Evolutionary conservation across 208 protist genomes (phyloP).

Genomic region (Tritrichomonas musculus): DNA sequence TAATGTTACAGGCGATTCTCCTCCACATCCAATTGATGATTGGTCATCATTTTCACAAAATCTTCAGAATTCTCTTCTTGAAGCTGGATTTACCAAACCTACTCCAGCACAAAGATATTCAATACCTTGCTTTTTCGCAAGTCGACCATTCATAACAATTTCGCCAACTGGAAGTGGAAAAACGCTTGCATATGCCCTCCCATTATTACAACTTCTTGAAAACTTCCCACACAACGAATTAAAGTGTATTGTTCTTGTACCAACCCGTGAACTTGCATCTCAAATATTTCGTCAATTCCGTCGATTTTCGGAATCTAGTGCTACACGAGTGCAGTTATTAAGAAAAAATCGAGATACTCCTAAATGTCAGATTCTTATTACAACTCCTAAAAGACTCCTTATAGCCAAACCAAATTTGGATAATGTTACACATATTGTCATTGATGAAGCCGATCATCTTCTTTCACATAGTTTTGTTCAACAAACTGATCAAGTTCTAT

Average conservation of each 20-base stretch:
- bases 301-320: background rate
- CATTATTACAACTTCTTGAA: background rate
- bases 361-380: slow-evolving; percentile 20
- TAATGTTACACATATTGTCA: background rate
- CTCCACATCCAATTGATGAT: background rate
- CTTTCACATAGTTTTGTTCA: slow-evolving; percentile 20
- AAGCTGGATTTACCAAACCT: background rate
- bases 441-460: slow-evolving; percentile 32
- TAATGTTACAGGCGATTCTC: background rate
- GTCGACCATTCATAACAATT: background rate
- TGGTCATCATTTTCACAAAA: background rate
- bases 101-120: background rate
- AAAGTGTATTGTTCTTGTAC: background rate
- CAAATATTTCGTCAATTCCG: background rate
- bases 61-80: background rate
- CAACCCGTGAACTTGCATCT: background rate
- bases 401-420: background rate
- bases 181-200: background rate
- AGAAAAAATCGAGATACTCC: background rate
- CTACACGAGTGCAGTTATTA: background rate
- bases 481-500: background rate
- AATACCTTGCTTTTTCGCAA: background rate
- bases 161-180: slow-evolving; percentile 23
- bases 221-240: background rate
- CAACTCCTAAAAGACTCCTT: background rate